Conservation (phyloP, 1,284 basidiomycete species). For the Sphagnurus paluster region DNA sequence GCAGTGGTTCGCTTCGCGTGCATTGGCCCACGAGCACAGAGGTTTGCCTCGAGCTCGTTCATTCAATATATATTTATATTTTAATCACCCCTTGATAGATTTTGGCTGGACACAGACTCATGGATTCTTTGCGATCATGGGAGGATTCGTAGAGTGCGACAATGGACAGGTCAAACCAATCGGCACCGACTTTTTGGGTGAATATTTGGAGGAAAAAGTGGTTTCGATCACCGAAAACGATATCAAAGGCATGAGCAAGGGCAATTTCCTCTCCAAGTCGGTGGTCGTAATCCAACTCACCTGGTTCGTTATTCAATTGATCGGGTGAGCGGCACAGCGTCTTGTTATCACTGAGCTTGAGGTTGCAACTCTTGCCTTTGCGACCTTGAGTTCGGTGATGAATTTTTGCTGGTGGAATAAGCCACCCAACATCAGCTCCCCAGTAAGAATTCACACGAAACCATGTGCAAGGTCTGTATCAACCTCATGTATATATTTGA, state of each 20-base stretch:
- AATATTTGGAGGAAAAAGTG: not conserved
- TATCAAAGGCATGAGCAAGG: conserved; percentile 13
- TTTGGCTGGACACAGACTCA: conserved; percentile 23
- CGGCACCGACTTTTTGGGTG: not conserved
- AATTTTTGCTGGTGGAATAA: conserved; percentile 21
- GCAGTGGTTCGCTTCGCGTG: conserved; percentile 16
- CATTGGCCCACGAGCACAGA: conserved; percentile 4
- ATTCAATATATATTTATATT: too few relatives aligned
- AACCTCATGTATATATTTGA: too few relatives aligned
- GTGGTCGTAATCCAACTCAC: conserved; percentile 7
- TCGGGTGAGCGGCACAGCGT: not conserved
- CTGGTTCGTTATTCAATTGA: conserved; percentile 11
- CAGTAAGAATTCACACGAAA: conserved; percentile 2
- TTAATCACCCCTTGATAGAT: too few relatives aligned
- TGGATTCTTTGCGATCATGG: conserved; percentile 26
- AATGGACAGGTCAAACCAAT: not conserved
- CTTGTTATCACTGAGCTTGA: conserved; percentile 14
- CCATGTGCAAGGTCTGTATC: too few relatives aligned
- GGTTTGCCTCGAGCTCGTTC: too few relatives aligned
- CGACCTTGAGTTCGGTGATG: conserved; percentile 9
- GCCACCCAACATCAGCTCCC: conserved; percentile 9
- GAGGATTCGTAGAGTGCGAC: conserved; percentile 18
- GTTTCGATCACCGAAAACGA: conserved; percentile 1
- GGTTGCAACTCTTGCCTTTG: conserved; percentile 12
- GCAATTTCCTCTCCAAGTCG: conserved; percentile 6